Evolutionary conservation across 1,139 yeast genomes (phyloP).

Genomic region (Nematodospora anomalae): DNA sequence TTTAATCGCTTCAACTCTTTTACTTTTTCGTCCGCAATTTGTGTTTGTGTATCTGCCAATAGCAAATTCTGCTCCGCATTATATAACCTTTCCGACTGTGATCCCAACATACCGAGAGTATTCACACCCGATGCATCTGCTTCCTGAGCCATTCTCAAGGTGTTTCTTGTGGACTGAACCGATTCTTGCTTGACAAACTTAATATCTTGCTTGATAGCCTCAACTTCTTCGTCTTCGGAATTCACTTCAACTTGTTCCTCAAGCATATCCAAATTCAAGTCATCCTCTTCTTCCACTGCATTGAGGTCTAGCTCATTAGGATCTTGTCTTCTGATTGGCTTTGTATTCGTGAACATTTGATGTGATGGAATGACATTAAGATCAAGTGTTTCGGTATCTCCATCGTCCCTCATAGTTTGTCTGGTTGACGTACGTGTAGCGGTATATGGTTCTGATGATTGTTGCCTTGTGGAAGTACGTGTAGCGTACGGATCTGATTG

Average conservation of each 20-base stretch:
- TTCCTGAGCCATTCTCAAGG: constrained; percentile 83
- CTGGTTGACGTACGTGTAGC: constrained; percentile 11
- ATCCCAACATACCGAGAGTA: constrained; percentile 87
- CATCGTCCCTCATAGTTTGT: constrained; percentile 6
- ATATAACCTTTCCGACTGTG: constrained; percentile 84
- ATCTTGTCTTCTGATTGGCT: constrained; percentile 29
- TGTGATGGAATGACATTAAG: constrained; percentile 44
- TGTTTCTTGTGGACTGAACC: constrained; percentile 80
- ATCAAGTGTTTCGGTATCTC: constrained; percentile 41
- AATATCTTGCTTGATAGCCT: constrained; percentile 81
- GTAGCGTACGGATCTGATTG: constrained; percentile 9
- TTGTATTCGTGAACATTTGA: constrained; percentile 27
- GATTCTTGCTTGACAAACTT: constrained; percentile 87
- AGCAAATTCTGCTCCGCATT: constrained; percentile 77
- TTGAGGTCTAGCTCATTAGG: constrained; percentile 34
- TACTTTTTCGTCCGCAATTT: constrained; percentile 82
- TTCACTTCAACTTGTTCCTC: constrained; percentile 48
- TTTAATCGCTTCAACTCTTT: constrained; percentile 76
- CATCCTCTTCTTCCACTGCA: constrained; percentile 34
- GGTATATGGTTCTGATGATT: background rate
- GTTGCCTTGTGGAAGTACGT: background rate
- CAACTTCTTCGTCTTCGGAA: constrained; percentile 83
- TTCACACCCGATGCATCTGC: constrained; percentile 91
- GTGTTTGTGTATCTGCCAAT: constrained; percentile 77
- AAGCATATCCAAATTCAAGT: constrained; percentile 44